Evolutionary conservation across 257 asterid species (phyloP).

Genomic region (Penstemon davidsonii): DNA sequence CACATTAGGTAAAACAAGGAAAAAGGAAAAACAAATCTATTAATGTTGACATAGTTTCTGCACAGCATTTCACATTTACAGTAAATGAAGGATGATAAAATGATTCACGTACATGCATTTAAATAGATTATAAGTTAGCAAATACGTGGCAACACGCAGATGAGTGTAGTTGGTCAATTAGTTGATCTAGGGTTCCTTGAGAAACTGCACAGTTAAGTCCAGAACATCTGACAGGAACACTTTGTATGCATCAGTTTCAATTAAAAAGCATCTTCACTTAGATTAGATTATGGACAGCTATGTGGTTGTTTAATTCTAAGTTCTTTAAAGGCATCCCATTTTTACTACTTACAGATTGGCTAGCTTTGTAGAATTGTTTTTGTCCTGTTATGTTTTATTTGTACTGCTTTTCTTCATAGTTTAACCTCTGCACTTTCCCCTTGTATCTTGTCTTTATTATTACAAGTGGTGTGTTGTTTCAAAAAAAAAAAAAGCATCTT

Average conservation of each 20-base stretch:
- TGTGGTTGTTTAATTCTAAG: no score
- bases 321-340: no score
- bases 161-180: neutral
- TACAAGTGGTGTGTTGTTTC: no score
- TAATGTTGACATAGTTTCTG: conserved; percentile 17
- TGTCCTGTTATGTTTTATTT: no score
- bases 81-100: conserved; percentile 2
- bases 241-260: neutral
- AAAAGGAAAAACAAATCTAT: neutral
- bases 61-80: conserved; percentile 7
- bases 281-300: no score
- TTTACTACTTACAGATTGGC: no score
- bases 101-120: neutral
- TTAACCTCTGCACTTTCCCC: no score
- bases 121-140: neutral
- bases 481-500: conserved; percentile 4
- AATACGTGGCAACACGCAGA: conserved; percentile 11
- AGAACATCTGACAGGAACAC: conserved; percentile 1
- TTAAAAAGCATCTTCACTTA: conserved; percentile 8
- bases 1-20: neutral
- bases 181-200: neutral
- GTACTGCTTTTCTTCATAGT: no score
- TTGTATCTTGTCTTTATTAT: no score
- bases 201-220: conserved; percentile 18
- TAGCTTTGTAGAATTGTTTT: no score